A percentile compares a stretch with the other conserved stretches of the same genome.
Conservation (phyloP, 2,329 filamentous ascomycete genomes). For the Fusarium veterinarium region DNA sequence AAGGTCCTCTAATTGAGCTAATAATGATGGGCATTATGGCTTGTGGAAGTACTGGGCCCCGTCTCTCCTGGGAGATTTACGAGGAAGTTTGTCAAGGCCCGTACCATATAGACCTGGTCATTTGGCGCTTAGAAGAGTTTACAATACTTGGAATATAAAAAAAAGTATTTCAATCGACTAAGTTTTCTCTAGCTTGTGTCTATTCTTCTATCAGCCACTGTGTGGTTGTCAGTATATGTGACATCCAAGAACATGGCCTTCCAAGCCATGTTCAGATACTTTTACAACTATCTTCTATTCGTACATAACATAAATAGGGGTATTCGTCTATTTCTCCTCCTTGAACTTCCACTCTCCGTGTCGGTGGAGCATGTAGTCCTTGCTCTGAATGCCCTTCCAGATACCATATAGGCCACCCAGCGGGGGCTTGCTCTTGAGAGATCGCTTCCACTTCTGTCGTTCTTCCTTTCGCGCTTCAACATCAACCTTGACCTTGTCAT, state of each 20-base stretch:
- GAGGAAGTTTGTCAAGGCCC: slow-evolving; percentile 34
- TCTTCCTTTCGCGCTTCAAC: slow-evolving; percentile 57
- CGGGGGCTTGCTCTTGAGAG: slow-evolving; percentile 63
- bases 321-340: slow-evolving; percentile 41
- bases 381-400: slow-evolving; percentile 67
- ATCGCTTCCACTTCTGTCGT: slow-evolving; percentile 53
- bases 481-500: slow-evolving; percentile 75
- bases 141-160: slow-evolving; percentile 39
- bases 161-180: slow-evolving; percentile 27
- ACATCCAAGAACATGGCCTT: neutral
- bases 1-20: slow-evolving; percentile 44
- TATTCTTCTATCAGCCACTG: slow-evolving; percentile 7
- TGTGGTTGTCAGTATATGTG: neutral
- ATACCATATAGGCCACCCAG: slow-evolving; percentile 70
- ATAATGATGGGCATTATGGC: slow-evolving; percentile 26
- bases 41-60: slow-evolving; percentile 42
- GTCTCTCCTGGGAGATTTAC: slow-evolving; percentile 33
- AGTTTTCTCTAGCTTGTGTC: neutral
- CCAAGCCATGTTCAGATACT: neutral
- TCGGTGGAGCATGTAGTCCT: slow-evolving; percentile 66
- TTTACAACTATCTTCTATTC: slow-evolving; percentile 20
- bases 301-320: slow-evolving; percentile 28
- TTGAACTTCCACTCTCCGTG: slow-evolving; percentile 66
- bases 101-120: slow-evolving; percentile 39
- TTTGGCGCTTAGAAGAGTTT: slow-evolving; percentile 35